Percentiles rank a stretch among this genome's conserved stretches.
phyloP scores from a whole-genome alignment of 2,329 filamentous ascomycete species.

The Biscogniauxia marginata region DNA sequence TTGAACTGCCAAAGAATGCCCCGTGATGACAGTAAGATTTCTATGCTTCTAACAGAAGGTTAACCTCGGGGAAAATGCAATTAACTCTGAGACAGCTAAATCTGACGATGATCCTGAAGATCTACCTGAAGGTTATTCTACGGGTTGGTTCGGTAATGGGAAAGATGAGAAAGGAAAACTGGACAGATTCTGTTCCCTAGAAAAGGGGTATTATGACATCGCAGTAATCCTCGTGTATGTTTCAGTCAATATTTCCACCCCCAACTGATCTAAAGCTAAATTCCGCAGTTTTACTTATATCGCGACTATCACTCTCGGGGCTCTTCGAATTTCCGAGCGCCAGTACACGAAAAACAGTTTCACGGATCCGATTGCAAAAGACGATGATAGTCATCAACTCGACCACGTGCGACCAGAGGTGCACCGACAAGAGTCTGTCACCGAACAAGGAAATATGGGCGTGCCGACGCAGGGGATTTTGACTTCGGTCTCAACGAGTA shows the following conservation, averaged over 20 bases:
- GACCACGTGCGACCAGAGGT: slow-evolving; percentile 7
- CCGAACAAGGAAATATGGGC: neutral
- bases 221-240: slow-evolving; percentile 31
- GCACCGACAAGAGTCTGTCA: slow-evolving; percentile 2
- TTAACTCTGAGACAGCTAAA: slow-evolving; percentile 7
- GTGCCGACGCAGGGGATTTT: slow-evolving; percentile 10
- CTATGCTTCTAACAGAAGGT: neutral
- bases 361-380: slow-evolving; percentile 24
- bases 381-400: slow-evolving; percentile 12
- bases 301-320: slow-evolving; percentile 28
- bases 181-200: slow-evolving; percentile 25
- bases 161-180: slow-evolving; percentile 16
- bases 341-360: slow-evolving; percentile 26
- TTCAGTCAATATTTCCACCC: neutral
- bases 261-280: slow-evolving; percentile 7
- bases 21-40: slow-evolving; percentile 18
- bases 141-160: slow-evolving; percentile 33
- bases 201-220: slow-evolving; percentile 35
- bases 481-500: slow-evolving; percentile 3
- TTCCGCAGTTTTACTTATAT: slow-evolving; percentile 29
- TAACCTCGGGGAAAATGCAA: neutral
- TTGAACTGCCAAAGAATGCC: slow-evolving; percentile 35
- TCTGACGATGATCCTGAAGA: slow-evolving; percentile 10
- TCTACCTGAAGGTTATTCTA: slow-evolving; percentile 24
- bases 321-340: slow-evolving; percentile 31